Conservation (phyloP, 139 green algal species). For the Chlamydomonas schloesseri region DNA sequence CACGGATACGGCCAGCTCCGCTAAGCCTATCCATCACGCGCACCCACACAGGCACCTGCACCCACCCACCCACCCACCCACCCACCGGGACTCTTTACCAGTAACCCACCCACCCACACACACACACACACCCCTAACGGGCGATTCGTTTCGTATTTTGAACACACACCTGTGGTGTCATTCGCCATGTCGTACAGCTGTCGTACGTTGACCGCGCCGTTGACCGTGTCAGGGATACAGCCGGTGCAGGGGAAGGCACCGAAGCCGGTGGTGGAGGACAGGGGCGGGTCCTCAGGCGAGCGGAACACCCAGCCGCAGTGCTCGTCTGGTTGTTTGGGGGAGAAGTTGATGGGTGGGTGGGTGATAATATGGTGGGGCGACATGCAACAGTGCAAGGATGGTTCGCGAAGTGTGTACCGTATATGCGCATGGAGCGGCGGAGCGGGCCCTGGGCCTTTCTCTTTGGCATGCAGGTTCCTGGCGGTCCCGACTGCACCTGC, state of each 20-base stretch:
- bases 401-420: too few species aligned
- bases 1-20: too few species aligned
- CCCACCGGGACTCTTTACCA: too few species aligned
- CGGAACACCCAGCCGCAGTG: constrained; percentile 91
- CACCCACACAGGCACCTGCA: too few species aligned
- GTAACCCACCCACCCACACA: neutral
- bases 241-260: constrained; percentile 73
- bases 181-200: constrained; percentile 87
- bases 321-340: constrained; percentile 76
- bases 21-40: too few species aligned
- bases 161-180: constrained; percentile 75
- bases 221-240: constrained; percentile 87
- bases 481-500: too few species aligned
- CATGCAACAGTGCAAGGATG: neutral
- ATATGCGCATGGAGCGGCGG: too few species aligned
- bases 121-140: constrained; percentile 20
- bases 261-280: constrained; percentile 53
- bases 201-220: constrained; percentile 76
- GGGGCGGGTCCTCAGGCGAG: constrained; percentile 65
- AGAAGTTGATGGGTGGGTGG: neutral
- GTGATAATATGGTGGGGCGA: too few species aligned
- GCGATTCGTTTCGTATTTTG: too few species aligned
- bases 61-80: too few species aligned
- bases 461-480: too few species aligned
- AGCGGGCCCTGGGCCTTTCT: too few species aligned